Evolutionary conservation across 2,329 filamentous ascomycete species (phyloP).

Genomic region (Herpotrichia juniperi): DNA sequence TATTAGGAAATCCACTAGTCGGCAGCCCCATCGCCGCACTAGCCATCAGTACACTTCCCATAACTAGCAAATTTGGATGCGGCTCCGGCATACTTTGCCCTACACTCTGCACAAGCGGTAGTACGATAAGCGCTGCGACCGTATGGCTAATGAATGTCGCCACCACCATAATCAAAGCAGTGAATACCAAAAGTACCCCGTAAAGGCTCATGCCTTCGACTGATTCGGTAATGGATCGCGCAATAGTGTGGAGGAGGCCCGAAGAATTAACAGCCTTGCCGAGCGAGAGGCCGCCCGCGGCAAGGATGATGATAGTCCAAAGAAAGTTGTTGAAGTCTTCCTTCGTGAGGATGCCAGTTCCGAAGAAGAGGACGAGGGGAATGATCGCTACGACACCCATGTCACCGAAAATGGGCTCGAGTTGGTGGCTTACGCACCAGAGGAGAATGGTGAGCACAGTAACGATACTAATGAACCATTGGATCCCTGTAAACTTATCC

Average conservation of each 20-base stretch:
- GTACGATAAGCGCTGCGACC: slow-evolving; percentile 91
- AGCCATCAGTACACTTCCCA: slow-evolving; percentile 95
- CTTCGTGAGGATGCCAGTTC: slow-evolving; percentile 93
- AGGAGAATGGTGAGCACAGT: slow-evolving; percentile 84
- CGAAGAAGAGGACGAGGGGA: slow-evolving; percentile 94
- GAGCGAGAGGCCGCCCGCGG: slow-evolving; percentile 87
- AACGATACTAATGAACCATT: slow-evolving; percentile 89
- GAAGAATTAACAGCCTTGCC: slow-evolving; percentile 95
- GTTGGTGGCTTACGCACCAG: slow-evolving; percentile 91
- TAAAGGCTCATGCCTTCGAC: slow-evolving; percentile 86
- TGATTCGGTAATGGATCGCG: slow-evolving; percentile 71
- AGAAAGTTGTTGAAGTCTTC: slow-evolving; percentile 99
- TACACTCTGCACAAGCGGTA: slow-evolving; percentile 87
- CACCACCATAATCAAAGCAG: slow-evolving; percentile 82
- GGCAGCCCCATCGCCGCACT: slow-evolving; percentile 97
- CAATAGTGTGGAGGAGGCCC: slow-evolving; percentile 87
- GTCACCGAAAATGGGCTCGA: slow-evolving; percentile 88
- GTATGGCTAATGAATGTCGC: slow-evolving; percentile 99
- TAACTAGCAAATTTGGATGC: slow-evolving; percentile 92
- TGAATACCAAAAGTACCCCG: slow-evolving; percentile 84
- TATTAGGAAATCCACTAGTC: slow-evolving; percentile 96
- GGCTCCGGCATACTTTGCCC: slow-evolving; percentile 83
- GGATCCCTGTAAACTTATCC: slow-evolving; percentile 84
- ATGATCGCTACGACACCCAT: slow-evolving; percentile 99
- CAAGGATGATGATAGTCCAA: slow-evolving; percentile 99